Evolutionary conservation across 768 basidiomycete species (phyloP).

Genomic region (Kondoa malvinella): DNA sequence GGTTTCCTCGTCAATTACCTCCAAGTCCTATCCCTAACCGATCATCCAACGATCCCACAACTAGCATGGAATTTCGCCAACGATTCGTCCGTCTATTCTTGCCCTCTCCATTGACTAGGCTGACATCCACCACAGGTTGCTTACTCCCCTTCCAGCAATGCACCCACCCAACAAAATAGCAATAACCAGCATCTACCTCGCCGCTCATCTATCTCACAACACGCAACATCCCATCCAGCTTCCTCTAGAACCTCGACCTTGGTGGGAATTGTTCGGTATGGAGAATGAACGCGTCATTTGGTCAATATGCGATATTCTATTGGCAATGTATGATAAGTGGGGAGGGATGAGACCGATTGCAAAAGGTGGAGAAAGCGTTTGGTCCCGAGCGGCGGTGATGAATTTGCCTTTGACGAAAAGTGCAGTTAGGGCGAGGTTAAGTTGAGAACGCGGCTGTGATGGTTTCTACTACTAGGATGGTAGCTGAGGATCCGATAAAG

Average conservation of each 20-base stretch:
- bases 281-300: constrained; percentile 20
- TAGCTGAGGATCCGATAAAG: neutral
- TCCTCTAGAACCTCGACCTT: constrained; percentile 52
- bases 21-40: constrained; percentile 67
- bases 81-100: constrained; percentile 52
- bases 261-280: constrained; percentile 92
- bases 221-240: constrained; percentile 42
- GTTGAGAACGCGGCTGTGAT: neutral
- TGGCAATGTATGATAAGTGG: constrained; percentile 24
- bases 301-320: constrained; percentile 13
- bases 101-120: neutral
- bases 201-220: constrained; percentile 44
- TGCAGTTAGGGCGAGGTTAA: neutral
- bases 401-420: constrained; percentile 15
- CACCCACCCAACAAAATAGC: constrained; percentile 82
- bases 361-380: neutral
- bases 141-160: constrained; percentile 78
- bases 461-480: neutral
- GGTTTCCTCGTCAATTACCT: constrained; percentile 89
- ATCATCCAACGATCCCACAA: constrained; percentile 50
- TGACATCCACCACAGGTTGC: constrained; percentile 43
- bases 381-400: constrained; percentile 12
- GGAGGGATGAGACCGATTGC: neutral
- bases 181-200: constrained; percentile 68
- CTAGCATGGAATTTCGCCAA: constrained; percentile 89